Percentiles rank a stretch among this genome's conserved stretches.
Evolutionary conservation across 2,329 filamentous ascomycete species (phyloP).

Genomic region (Trichophyton simii): DNA sequence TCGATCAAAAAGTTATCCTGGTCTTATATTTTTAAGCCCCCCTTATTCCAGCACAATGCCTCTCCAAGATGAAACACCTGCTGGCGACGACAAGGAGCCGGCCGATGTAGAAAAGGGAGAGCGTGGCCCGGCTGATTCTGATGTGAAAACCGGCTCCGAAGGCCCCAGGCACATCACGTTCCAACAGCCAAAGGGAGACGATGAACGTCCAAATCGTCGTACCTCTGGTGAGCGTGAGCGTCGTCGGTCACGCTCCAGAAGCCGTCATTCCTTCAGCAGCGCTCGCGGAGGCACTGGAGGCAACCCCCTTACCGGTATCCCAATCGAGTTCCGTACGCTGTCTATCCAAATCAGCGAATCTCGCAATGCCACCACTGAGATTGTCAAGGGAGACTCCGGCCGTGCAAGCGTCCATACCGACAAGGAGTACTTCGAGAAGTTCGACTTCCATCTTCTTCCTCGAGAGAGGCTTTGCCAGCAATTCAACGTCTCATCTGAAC

Average conservation of each 20-base stretch:
- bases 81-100: neutral
- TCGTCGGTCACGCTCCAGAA: slow-evolving; percentile 6
- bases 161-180: slow-evolving; percentile 4
- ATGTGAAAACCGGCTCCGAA: neutral
- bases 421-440: slow-evolving; percentile 43
- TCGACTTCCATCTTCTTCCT: slow-evolving; percentile 56
- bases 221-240: slow-evolving; percentile 5
- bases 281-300: slow-evolving; percentile 4
- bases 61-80: slow-evolving; percentile 1
- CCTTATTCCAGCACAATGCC: neutral
- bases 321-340: slow-evolving; percentile 29
- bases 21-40: neutral
- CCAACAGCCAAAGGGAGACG: neutral
- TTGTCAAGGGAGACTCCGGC: slow-evolving; percentile 12
- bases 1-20: neutral
- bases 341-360: slow-evolving; percentile 30
- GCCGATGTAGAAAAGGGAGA: slow-evolving; percentile 5
- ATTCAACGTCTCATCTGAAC: slow-evolving; percentile 43
- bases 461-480: slow-evolving; percentile 46
- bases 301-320: slow-evolving; percentile 18
- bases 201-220: slow-evolving; percentile 1
- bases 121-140: neutral
- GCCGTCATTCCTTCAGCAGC: slow-evolving; percentile 8
- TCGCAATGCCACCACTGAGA: slow-evolving; percentile 21
- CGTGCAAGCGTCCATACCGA: slow-evolving; percentile 22